These are phyloP conservation scores for Oidium heveae DNA, from an alignment of 2,329 filamentous ascomycete species.

Conservation along the genomic window DNA sequence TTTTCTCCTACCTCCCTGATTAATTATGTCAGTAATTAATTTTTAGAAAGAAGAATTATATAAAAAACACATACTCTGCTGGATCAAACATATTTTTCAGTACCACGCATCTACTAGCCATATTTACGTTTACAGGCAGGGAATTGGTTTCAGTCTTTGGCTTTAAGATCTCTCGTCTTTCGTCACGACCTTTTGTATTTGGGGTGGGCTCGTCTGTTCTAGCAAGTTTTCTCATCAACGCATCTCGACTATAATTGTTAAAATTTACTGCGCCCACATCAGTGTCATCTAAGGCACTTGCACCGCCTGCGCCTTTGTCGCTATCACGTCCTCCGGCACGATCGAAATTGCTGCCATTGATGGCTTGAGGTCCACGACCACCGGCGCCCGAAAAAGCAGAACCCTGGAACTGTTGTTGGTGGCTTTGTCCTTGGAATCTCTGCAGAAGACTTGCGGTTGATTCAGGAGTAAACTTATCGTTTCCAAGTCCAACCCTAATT, in stretches of 20 bases:
- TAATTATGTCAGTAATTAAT: constrained; percentile 13
- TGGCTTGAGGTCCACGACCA: constrained; percentile 61
- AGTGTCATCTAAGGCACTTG: constrained; percentile 87
- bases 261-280: constrained; percentile 97
- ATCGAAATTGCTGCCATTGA: constrained; percentile 56
- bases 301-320: constrained; percentile 67
- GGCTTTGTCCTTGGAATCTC: constrained; percentile 62
- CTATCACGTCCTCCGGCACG: constrained; percentile 70
- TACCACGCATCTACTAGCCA: constrained; percentile 80
- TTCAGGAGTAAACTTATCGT: constrained; percentile 98
- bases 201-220: constrained; percentile 63
- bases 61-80: constrained; percentile 42
- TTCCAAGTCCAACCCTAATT: constrained; percentile 95
- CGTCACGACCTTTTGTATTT: constrained; percentile 26
- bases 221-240: constrained; percentile 94
- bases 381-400: constrained; percentile 80
- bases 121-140: constrained; percentile 64
- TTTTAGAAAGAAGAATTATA: neutral
- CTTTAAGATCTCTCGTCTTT: constrained; percentile 47
- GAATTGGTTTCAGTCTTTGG: constrained; percentile 59
- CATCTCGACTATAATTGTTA: constrained; percentile 96
- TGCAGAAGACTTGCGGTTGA: constrained; percentile 80
- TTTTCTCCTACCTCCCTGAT: constrained; percentile 56
- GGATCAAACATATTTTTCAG: constrained; percentile 92
- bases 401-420: constrained; percentile 52